Evolutionary conservation across 2,329 filamentous ascomycete species (phyloP).

Genomic region (Delphinella strobiligena): DNA sequence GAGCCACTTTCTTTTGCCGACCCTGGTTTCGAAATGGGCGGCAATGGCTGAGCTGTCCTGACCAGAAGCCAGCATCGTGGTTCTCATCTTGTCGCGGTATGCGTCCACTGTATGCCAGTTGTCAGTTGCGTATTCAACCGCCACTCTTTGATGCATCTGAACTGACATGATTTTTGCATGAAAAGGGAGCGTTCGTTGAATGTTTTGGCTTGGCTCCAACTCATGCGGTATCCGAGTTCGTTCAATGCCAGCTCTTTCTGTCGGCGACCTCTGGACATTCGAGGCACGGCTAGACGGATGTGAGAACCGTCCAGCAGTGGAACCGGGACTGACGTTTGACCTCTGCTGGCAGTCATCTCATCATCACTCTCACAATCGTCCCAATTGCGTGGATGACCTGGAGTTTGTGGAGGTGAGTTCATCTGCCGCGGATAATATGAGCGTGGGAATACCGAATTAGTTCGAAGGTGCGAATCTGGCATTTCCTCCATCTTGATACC

Average conservation of each 20-base stretch:
- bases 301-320: slow-evolving; percentile 54
- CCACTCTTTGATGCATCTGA: too few relatives aligned
- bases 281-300: slow-evolving; percentile 61
- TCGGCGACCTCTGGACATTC: slow-evolving; percentile 56
- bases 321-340: slow-evolving; percentile 35
- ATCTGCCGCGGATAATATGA: slow-evolving; percentile 90
- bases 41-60: slow-evolving; percentile 63
- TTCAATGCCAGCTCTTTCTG: slow-evolving; percentile 83
- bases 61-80: slow-evolving; percentile 65
- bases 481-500: slow-evolving; percentile 91
- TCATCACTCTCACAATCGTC: slow-evolving; percentile 54
- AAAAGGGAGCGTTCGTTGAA: slow-evolving; percentile 81
- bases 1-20: slow-evolving; percentile 59
- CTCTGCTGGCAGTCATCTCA: slow-evolving; percentile 25
- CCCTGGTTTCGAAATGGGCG: slow-evolving; percentile 78
- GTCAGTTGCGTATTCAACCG: too few relatives aligned
- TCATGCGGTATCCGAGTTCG: slow-evolving; percentile 88
- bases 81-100: slow-evolving; percentile 83
- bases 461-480: slow-evolving; percentile 85
- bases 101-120: slow-evolving; percentile 57
- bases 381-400: slow-evolving; percentile 64
- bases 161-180: slow-evolving; percentile 81
- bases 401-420: slow-evolving; percentile 69
- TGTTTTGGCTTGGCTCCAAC: slow-evolving; percentile 87
- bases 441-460: slow-evolving; percentile 78